Conservation (phyloP, 176 grass and related monocot genomes). For the Musa schizocarpa region DNA sequence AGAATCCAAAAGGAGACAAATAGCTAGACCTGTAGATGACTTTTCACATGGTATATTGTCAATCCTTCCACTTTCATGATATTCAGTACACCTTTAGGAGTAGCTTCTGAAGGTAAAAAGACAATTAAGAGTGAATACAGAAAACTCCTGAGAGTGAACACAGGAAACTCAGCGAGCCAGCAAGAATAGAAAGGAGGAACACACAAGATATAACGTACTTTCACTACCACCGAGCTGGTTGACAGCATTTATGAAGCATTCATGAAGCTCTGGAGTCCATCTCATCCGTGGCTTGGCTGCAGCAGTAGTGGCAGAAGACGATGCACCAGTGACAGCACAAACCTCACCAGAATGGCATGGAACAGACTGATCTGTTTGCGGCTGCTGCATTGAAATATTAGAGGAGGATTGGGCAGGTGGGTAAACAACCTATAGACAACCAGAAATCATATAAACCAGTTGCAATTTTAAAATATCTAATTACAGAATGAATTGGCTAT, state of each 20-base stretch:
- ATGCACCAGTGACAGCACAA: constrained; percentile 51
- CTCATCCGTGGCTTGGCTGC: constrained; percentile 63
- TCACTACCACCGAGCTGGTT: constrained; percentile 90
- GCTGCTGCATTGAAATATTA: background rate
- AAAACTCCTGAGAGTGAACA: too few species aligned
- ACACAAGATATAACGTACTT: constrained; percentile 48
- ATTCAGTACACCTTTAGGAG: constrained; percentile 83
- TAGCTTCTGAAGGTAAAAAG: constrained; percentile 54
- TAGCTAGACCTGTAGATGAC: constrained; percentile 69
- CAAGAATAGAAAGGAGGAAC: background rate
- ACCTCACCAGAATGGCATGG: constrained; percentile 50
- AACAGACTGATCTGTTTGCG: constrained; percentile 19
- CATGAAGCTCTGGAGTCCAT: constrained; percentile 93
- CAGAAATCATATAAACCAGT: background rate
- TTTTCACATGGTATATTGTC: constrained; percentile 98
- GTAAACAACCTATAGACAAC: background rate
- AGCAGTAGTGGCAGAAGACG: constrained; percentile 32
- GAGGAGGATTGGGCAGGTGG: background rate
- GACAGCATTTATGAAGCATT: constrained; percentile 80
- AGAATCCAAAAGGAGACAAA: constrained; percentile 24
- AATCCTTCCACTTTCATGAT: constrained; percentile 89
- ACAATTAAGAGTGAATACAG: background rate
- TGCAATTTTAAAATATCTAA: background rate
- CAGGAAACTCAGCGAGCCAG: background rate
- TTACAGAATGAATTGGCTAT: background rate